Evolutionary conservation across 208 protist genomes (phyloP).

Genomic region (Lotmaria passim): DNA sequence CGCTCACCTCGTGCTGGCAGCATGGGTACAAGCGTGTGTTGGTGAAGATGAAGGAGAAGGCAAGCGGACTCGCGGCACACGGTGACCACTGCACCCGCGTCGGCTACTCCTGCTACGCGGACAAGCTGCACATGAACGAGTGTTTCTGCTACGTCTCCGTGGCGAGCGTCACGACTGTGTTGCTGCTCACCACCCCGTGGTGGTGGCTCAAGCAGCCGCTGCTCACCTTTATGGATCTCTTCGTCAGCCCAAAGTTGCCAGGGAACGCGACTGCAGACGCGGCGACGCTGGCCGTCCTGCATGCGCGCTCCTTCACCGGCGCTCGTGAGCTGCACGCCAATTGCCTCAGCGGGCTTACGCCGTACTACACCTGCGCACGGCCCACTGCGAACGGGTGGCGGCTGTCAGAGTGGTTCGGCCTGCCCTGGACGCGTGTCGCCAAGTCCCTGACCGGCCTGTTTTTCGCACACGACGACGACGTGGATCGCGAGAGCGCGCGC

Average conservation of each 20-base stretch:
- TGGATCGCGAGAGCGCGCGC: conserved; percentile 27
- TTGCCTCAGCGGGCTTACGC: conserved; percentile 21
- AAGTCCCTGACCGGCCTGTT: conserved; percentile 26
- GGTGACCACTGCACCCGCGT: conserved; percentile 24
- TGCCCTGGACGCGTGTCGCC: conserved; percentile 38
- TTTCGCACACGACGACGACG: conserved; percentile 5
- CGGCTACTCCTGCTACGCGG: conserved; percentile 62
- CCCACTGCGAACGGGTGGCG: conserved; percentile 41
- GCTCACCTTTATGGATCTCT: conserved; percentile 41
- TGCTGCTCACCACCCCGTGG: conserved; percentile 37
- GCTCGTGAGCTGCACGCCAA: conserved; percentile 25
- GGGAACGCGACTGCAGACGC: background rate
- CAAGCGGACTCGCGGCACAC: background rate
- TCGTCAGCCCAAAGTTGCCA: conserved; percentile 23
- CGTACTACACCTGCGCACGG: conserved; percentile 31
- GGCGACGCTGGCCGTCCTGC: too few species aligned
- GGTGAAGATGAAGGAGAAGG: conserved; percentile 30
- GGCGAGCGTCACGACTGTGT: conserved; percentile 17
- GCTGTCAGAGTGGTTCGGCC: conserved; percentile 43
- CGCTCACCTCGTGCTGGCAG: conserved; percentile 44
- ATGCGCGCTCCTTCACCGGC: conserved; percentile 38
- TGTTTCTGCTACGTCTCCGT: conserved; percentile 29
- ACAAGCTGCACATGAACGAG: conserved; percentile 35
- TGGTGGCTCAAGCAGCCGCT: conserved; percentile 31
- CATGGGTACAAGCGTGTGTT: conserved; percentile 45